Conservation (phyloP, 495 filamentous ascomycete species). For the Penicillium ucsense region DNA sequence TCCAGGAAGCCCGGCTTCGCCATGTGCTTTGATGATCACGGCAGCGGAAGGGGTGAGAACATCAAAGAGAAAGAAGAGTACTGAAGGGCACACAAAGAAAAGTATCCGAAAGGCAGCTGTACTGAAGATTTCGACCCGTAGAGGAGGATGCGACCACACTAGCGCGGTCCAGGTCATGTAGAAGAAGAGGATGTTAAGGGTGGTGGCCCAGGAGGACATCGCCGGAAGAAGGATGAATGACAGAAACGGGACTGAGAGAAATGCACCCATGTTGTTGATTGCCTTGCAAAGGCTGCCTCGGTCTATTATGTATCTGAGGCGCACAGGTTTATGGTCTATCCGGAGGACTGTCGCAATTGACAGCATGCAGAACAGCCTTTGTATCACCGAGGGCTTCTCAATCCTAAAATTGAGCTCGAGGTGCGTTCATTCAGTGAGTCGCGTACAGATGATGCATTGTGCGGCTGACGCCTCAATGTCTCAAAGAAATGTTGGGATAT, state of each 20-base stretch:
- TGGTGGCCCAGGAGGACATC: constrained; percentile 57
- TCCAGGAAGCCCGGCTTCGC: constrained; percentile 51
- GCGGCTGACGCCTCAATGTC: too few relatives aligned
- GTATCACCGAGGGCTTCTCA: too few relatives aligned
- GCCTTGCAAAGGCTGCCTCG: neutral
- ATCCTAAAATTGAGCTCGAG: too few relatives aligned
- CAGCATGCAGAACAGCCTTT: too few relatives aligned
- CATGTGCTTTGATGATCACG: constrained; percentile 58
- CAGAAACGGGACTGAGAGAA: constrained; percentile 63
- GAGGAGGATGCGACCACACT: constrained; percentile 61
- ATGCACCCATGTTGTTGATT: constrained; percentile 39
- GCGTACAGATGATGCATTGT: too few relatives aligned
- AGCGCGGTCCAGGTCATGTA: constrained; percentile 84
- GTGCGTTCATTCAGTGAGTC: too few relatives aligned
- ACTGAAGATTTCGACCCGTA: constrained; percentile 67
- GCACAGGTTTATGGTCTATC: too few relatives aligned
- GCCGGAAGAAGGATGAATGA: constrained; percentile 52
- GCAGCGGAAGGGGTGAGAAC: constrained; percentile 55
- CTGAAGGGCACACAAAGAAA: constrained; percentile 65
- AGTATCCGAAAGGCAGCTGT: constrained; percentile 56
- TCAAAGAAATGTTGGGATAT: too few relatives aligned
- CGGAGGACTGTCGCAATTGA: neutral
- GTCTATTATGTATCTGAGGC: neutral
- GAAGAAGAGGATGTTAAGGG: constrained; percentile 80
- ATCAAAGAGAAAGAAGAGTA: constrained; percentile 68